Evolutionary conservation across 1,139 yeast genomes (phyloP).

Genomic region (Sugiyamaella paludigena): DNA sequence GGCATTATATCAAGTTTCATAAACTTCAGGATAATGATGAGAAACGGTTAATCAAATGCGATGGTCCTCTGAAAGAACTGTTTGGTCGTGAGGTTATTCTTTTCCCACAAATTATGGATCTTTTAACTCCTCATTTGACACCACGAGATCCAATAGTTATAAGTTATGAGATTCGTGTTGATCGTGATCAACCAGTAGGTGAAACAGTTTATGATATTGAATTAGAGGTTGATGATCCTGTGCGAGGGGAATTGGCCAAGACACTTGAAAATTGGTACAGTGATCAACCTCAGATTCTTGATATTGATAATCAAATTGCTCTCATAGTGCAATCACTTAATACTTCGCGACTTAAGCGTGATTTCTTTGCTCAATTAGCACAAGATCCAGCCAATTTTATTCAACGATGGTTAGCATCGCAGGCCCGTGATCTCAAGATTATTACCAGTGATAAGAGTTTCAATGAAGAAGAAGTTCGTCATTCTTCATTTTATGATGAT

Average conservation of each 20-base stretch:
- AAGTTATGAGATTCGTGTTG: constrained; percentile 72
- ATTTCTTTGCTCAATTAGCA: constrained; percentile 71
- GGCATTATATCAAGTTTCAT: constrained; percentile 84
- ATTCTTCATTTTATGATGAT: constrained; percentile 75
- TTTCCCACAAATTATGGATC: constrained; percentile 72
- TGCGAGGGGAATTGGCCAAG: constrained; percentile 45
- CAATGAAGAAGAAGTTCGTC: constrained; percentile 86
- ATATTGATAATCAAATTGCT: constrained; percentile 58
- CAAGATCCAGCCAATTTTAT: constrained; percentile 76
- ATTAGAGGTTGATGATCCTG: constrained; percentile 57
- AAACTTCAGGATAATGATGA: constrained; percentile 59
- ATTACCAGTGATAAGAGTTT: constrained; percentile 84
- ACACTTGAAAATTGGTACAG: constrained; percentile 45
- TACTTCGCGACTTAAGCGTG: constrained; percentile 59
- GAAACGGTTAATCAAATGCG: constrained; percentile 61
- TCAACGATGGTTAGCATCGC: constrained; percentile 68
- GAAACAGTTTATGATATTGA: constrained; percentile 75
- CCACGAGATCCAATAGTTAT: constrained; percentile 79
- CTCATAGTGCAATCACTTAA: constrained; percentile 65
- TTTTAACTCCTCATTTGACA: constrained; percentile 58
- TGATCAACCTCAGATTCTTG: constrained; percentile 52
- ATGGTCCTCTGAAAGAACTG: constrained; percentile 59
- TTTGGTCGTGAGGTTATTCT: constrained; percentile 44
- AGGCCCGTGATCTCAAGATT: constrained; percentile 70
- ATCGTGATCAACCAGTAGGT: constrained; percentile 75